Base-by-base conservation (phyloP, 805 yeast species). In the Lipomyces chichibuensis region DNA sequence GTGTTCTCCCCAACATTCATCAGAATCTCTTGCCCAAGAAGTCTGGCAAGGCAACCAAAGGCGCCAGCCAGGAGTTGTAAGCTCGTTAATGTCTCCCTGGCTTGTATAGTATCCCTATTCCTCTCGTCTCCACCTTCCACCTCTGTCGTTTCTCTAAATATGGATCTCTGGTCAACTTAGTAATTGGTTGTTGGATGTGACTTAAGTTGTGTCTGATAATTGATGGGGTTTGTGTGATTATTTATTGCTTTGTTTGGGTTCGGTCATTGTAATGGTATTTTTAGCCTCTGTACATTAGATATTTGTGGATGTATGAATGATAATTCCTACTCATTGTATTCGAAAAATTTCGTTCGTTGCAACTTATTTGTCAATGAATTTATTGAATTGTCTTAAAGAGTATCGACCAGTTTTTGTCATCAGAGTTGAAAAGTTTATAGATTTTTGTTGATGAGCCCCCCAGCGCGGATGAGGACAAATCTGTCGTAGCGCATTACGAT, bases 1-100 rank as follows among this genome's bases (percentile, higher is more conserved):
- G 98, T 91, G 98, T 94, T 77, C 87, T 93, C 82, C 98, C 98
- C 85, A 91, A 92, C 88, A 91, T 92, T 80, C 97, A 91, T 84
- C 92, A 88, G 83, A 88, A 89, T 85, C 88, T 93, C 81, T 88
- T 93, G 78, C 93, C 94, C 81, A 86, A 89, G 85, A 88, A 88
- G 84, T 81, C 88, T 71, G 82, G 73, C 65, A 73, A 73, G 71
- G 64, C 69, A 49, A 54, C 63, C 58, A 73, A 73, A 72, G 75
- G 72, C 20, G 74, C 64, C 25, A 70, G 74, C 60, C 75, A 73
- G 69, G 75, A 73, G 72, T 64, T 73, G 72, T 73, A 73, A 72
- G 57, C 49, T 58, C 59, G n/a, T 61, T 56, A 4, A 13, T 25
- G 17, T 32, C 32, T 29, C 32, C 43, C 37, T 56, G 51, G 20